phyloP scores from a whole-genome alignment of 495 filamentous ascomycete genomes.

The Amniculicola lignicola region DNA sequence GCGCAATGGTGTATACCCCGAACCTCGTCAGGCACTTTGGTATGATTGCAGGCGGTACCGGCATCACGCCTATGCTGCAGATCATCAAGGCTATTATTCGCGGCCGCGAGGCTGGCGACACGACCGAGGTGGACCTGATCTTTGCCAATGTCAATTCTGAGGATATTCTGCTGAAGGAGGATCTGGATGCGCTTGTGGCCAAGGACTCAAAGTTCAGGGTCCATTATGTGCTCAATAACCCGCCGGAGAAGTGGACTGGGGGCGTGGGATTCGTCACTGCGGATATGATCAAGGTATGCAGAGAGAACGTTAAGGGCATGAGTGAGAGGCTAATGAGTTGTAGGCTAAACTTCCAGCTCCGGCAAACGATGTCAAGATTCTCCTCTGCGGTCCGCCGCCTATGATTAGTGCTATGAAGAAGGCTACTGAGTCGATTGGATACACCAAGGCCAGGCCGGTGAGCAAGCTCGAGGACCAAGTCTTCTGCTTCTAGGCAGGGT shows the following conservation, averaged over 20 bases:
- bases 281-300: conserved; percentile 86
- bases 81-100: conserved; percentile 86
- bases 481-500: conserved; percentile 77
- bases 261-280: conserved; percentile 90
- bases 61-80: conserved; percentile 98
- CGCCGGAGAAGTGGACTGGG: conserved; percentile 82
- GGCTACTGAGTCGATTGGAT: conserved; percentile 81
- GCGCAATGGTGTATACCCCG: conserved; percentile 91
- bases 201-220: conserved; percentile 78
- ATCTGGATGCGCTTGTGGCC: conserved; percentile 72
- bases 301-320: not conserved
- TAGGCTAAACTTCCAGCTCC: conserved; percentile 79
- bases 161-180: conserved; percentile 89
- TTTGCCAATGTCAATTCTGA: conserved; percentile 93
- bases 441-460: conserved; percentile 83
- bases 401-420: conserved; percentile 99
- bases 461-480: conserved; percentile 98
- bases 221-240: conserved; percentile 95
- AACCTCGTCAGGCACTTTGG: conserved; percentile 93
- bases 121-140: conserved; percentile 85
- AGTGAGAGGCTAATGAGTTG: not conserved
- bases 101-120: conserved; percentile 71
- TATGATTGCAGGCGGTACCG: conserved; percentile 97
- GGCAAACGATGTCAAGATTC: conserved; percentile 82
- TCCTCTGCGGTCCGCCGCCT: conserved; percentile 94